These are phyloP conservation scores for Ilex asprella DNA, from an alignment of 257 asterid species.

Conservation along the genomic window DNA sequence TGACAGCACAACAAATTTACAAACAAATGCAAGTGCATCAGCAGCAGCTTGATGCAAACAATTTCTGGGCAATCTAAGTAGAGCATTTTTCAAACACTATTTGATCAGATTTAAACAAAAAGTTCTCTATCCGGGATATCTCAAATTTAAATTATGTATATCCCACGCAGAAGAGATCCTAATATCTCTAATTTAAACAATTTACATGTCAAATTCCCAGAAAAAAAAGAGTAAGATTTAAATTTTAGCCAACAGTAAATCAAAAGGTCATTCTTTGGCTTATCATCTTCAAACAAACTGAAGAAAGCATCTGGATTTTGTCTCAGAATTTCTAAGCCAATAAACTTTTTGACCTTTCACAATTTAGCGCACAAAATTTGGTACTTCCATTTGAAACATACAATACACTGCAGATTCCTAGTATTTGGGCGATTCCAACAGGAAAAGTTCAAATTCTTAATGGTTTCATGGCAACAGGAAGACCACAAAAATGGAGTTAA, in stretches of 20 bases:
- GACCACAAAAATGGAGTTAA: conserved; percentile 58
- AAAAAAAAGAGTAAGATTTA: neutral
- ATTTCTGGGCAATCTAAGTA: neutral
- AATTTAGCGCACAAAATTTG: conserved; percentile 13
- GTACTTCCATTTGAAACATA: conserved; percentile 14
- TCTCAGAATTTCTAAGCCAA: neutral
- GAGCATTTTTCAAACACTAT: neutral
- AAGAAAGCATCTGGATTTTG: neutral
- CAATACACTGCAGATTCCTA: conserved; percentile 22
- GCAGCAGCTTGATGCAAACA: too few relatives aligned
- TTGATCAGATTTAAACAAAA: neutral
- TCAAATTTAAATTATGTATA: neutral
- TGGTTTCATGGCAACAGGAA: conserved; percentile 54
- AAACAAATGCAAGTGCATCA: too few relatives aligned
- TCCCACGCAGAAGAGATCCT: neutral
- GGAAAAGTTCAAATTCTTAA: conserved; percentile 24
- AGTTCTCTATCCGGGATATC: neutral
- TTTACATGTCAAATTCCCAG: neutral
- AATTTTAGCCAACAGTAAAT: neutral
- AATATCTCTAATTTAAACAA: neutral
- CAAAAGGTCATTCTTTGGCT: neutral
- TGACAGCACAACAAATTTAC: neutral
- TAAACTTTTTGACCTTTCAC: conserved; percentile 5
- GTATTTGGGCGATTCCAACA: conserved; percentile 19
- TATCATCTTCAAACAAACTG: neutral